Conservation (phyloP, 192 early-diverging fungal species). For the Coemansia sp. region DNA sequence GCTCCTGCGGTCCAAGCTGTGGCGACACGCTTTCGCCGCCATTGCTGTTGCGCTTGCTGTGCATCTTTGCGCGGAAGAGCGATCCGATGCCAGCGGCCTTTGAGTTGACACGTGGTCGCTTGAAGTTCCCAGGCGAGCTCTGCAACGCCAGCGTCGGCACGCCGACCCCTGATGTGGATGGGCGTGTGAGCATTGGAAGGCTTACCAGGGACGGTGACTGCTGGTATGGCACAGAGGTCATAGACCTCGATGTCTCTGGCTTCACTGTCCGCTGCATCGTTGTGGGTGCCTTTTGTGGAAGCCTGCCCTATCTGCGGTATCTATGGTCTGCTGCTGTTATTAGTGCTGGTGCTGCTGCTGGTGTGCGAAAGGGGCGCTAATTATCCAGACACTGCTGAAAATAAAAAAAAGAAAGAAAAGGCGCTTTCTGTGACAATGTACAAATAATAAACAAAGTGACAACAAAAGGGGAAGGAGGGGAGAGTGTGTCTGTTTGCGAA, state of each 20-base stretch:
- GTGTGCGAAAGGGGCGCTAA: not conserved
- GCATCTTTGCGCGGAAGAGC: constrained; percentile 40
- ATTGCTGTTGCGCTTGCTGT: constrained; percentile 39
- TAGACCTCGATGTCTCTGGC: constrained; percentile 48
- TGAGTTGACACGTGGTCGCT: constrained; percentile 43
- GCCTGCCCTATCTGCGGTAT: not conserved
- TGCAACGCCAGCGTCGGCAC: constrained; percentile 33
- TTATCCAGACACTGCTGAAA: not conserved
- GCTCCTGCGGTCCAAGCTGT: constrained; percentile 25
- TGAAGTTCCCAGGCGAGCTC: constrained; percentile 9
- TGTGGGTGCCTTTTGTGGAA: not conserved
- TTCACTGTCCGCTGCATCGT: constrained; percentile 39
- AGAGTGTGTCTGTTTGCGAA: not conserved
- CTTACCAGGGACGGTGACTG: constrained; percentile 51
- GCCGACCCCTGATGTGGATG: constrained; percentile 30
- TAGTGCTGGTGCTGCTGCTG: not conserved
- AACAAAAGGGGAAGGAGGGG: not conserved
- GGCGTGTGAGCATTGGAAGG: constrained; percentile 50
- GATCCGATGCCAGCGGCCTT: constrained; percentile 44
- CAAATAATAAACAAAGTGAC: not conserved
- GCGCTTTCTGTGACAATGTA: not conserved
- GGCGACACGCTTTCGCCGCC: constrained; percentile 40
- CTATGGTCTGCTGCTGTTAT: not conserved
- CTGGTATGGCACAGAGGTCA: constrained; percentile 43
- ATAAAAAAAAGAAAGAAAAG: not conserved